phyloP scores from a whole-genome alignment of 2,329 filamentous ascomycete genomes.

The Fusarium dimerum region DNA sequence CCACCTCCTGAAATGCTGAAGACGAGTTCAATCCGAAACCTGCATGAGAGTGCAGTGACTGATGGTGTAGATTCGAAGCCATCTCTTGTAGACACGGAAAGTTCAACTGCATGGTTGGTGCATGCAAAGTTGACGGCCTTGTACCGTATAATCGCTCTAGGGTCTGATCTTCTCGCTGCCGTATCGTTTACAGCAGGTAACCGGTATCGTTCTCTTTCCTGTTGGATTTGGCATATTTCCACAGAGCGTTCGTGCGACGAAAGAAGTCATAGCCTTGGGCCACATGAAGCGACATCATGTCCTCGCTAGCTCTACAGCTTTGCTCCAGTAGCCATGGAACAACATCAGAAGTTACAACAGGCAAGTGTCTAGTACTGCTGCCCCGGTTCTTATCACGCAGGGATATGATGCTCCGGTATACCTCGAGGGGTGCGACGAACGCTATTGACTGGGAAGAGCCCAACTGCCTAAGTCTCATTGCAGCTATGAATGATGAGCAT shows the following conservation, averaged over 20 bases:
- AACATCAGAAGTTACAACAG: slow-evolving; percentile 18
- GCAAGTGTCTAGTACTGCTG: not conserved
- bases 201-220: slow-evolving; percentile 33
- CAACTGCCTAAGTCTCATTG: slow-evolving; percentile 65
- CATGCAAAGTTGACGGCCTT: slow-evolving; percentile 7
- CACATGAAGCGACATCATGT: slow-evolving; percentile 58
- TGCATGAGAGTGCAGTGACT: not conserved
- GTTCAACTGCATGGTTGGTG: slow-evolving; percentile 2
- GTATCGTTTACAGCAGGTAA: slow-evolving; percentile 28
- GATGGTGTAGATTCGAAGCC: not conserved
- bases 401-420: slow-evolving; percentile 57
- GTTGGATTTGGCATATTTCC: slow-evolving; percentile 45
- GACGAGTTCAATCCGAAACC: slow-evolving; percentile 28
- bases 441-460: slow-evolving; percentile 54
- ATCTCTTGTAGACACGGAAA: not conserved
- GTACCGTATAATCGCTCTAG: slow-evolving; percentile 59
- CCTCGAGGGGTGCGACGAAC: slow-evolving; percentile 60
- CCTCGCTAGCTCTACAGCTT: slow-evolving; percentile 60
- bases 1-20: slow-evolving; percentile 60
- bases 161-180: slow-evolving; percentile 56
- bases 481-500: slow-evolving; percentile 45
- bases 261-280: slow-evolving; percentile 64
- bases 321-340: slow-evolving; percentile 65
- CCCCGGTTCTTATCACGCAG: slow-evolving; percentile 36
- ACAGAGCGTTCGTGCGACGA: slow-evolving; percentile 50